Percentiles rank a stretch among this genome's conserved stretches.
phyloP scores from a whole-genome alignment of 352 stramenopile genomes.

The Aphanomyces stellatus region DNA sequence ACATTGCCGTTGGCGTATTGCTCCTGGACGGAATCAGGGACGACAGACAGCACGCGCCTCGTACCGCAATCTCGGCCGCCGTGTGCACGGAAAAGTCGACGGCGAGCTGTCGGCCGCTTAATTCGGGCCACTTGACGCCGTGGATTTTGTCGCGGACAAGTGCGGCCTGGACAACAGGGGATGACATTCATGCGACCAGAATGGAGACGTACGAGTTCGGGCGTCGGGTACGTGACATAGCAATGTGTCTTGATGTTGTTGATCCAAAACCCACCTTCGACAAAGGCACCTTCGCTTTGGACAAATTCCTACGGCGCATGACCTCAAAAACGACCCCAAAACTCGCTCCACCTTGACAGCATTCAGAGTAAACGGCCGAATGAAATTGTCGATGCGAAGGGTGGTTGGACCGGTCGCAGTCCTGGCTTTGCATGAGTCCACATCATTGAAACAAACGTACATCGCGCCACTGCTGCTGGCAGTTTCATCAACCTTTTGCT shows the following conservation, averaged over 20 bases:
- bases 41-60: no score
- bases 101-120: constrained; percentile 40
- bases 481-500: background rate
- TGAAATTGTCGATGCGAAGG: constrained; percentile 66
- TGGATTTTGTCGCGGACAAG: constrained; percentile 25
- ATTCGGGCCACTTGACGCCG: constrained; percentile 52
- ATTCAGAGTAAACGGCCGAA: constrained; percentile 63
- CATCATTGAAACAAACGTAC: background rate
- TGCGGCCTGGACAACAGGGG: no score
- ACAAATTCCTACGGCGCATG: constrained; percentile 33
- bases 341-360: constrained; percentile 47
- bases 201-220: constrained; percentile 33
- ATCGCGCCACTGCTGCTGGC: background rate
- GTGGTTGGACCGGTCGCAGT: constrained; percentile 20
- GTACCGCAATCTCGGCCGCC: constrained; percentile 35
- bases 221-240: constrained; percentile 58
- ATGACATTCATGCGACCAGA: background rate
- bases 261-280: constrained; percentile 81
- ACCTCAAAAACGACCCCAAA: background rate
- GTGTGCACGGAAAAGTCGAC: constrained; percentile 32
- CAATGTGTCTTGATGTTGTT: constrained; percentile 83
- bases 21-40: no score
- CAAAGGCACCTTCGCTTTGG: constrained; percentile 42
- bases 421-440: background rate
- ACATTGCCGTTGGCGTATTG: no score